Base-by-base conservation (phyloP, 2,329 filamentous ascomycete genomes). In the Sphaerulina populicola region DNA sequence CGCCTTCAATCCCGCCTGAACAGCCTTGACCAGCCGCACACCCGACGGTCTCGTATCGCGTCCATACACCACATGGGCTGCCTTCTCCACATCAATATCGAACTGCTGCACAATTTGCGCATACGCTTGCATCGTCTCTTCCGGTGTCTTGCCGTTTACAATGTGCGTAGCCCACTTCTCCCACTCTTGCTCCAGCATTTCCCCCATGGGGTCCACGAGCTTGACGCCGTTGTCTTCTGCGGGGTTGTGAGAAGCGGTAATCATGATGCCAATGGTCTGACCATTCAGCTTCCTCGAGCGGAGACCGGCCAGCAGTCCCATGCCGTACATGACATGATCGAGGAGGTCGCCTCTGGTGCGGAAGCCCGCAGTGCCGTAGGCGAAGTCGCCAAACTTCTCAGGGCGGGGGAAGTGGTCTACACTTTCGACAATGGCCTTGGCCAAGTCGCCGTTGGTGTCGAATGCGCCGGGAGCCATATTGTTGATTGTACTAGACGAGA, bases 141-240 rank as follows among this genome's bases (percentile, higher is more conserved):
- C 79, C 63, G 94, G 84, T 55, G 79, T 80, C 14, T 81, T 73
- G 57, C 86, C 83, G 71, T 98, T 98, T 66, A 94, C 90, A 56
- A 98, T 82, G 63, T 79, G 79, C 33, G 93, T 97, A 48, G 90
- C 89, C 69, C 90, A 84, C 35, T 77, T 75, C 73, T 98, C 93
- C 93, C 93, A 98, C 55, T 91, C 86, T 69, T 79, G 75, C 79
- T 94, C 88, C 44, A 95, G 79, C 93, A 97, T 97, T 70, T 97
- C 93, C 59, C 93, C 91, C 83, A 94, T 86, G 10, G 93, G 93
- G 70, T 98, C 93, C 57, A 98, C 88, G 61, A 98, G 81, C 78
- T 95, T 95, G 69, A 95, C 85, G 46, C 89, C 89, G 69, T 95
- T 95, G 72, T 95, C 89, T 62, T 81, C 78, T 31, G 89, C 85